A percentile compares a stretch with the other conserved stretches of the same genome.
Evolutionary conservation across 2,329 filamentous ascomycete species (phyloP).

Genomic region (Venturia asperata): DNA sequence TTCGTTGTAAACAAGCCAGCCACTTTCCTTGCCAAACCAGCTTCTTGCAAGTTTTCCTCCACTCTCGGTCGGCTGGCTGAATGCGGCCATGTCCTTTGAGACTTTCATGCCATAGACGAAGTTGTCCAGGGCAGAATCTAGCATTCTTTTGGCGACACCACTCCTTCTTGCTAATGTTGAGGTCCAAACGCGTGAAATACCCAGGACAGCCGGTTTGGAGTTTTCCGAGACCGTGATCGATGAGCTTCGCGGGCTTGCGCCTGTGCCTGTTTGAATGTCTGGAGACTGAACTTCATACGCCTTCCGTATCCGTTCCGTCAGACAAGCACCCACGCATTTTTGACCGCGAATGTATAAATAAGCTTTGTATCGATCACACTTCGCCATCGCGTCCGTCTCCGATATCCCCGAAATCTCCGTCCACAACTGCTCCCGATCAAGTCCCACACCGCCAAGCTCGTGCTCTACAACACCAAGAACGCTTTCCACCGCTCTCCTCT

Average conservation of each 20-base stretch:
- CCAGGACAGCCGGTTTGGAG: constrained; percentile 47
- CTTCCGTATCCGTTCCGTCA: constrained; percentile 54
- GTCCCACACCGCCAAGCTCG: constrained; percentile 55
- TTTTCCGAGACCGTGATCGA: constrained; percentile 23
- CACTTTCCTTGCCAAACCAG: constrained; percentile 49
- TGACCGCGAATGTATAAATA: constrained; percentile 55
- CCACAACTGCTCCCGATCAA: constrained; percentile 53
- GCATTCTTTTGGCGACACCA: constrained; percentile 50
- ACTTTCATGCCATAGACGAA: constrained; percentile 51
- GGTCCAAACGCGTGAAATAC: constrained; percentile 61
- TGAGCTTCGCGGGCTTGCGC: neutral
- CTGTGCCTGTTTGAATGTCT: neutral
- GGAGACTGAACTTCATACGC: constrained; percentile 44
- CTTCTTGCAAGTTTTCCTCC: constrained; percentile 51
- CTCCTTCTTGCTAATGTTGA: constrained; percentile 48
- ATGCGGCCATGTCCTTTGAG: constrained; percentile 49
- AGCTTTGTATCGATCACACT: constrained; percentile 47
- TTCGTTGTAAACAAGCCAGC: constrained; percentile 51
- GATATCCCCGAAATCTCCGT: constrained; percentile 33
- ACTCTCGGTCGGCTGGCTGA: constrained; percentile 59
- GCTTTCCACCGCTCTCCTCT: constrained; percentile 48
- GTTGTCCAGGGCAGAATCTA: constrained; percentile 49
- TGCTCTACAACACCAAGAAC: constrained; percentile 54
- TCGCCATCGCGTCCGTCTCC: constrained; percentile 29
- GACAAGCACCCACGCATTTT: constrained; percentile 55